Percentiles rank a stretch among this genome's conserved stretches.
Evolutionary conservation across 495 filamentous ascomycete species (phyloP).

Genomic region (Daldinia grandis): DNA sequence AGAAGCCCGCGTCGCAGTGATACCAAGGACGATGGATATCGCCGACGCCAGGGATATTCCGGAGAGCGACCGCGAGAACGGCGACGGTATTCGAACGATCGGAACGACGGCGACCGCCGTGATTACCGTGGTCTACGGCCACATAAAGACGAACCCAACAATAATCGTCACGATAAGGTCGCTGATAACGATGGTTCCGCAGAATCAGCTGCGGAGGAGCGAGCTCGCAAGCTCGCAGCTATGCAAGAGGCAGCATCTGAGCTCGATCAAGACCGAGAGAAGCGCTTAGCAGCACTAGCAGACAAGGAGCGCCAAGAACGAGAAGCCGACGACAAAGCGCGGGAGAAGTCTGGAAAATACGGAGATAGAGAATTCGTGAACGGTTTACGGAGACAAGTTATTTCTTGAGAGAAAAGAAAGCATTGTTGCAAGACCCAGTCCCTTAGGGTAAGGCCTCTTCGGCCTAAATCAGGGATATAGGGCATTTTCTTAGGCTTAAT

Average conservation of each 20-base stretch:
- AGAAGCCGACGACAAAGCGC: conserved; percentile 69
- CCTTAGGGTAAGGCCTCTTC: too few relatives aligned
- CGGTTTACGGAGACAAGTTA: conserved; percentile 62
- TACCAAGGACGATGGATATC: conserved; percentile 37
- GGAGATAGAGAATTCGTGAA: conserved; percentile 70
- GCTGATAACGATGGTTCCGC: conserved; percentile 14
- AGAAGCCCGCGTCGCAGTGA: conserved; percentile 43
- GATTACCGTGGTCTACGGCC: conserved; percentile 27
- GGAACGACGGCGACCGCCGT: conserved; percentile 14
- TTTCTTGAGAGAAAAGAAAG: conserved; percentile 12
- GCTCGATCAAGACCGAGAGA: conserved; percentile 76
- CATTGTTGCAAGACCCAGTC: too few relatives aligned
- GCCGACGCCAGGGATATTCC: conserved; percentile 42
- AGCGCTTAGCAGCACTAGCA: conserved; percentile 72
- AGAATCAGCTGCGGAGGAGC: conserved; percentile 59
- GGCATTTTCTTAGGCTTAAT: too few relatives aligned
- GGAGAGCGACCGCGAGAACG: conserved; percentile 29
- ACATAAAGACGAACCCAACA: conserved; percentile 27
- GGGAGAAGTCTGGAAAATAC: conserved; percentile 64
- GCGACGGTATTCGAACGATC: conserved; percentile 27
- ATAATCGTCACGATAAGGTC: neutral
- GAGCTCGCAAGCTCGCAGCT: conserved; percentile 75
- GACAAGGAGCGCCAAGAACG: conserved; percentile 69
- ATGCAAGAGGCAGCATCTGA: conserved; percentile 89
- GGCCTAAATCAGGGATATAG: too few relatives aligned